phyloP scores from a whole-genome alignment of 1,139 yeast species.

The Saccharomycopsis phalli region DNA sequence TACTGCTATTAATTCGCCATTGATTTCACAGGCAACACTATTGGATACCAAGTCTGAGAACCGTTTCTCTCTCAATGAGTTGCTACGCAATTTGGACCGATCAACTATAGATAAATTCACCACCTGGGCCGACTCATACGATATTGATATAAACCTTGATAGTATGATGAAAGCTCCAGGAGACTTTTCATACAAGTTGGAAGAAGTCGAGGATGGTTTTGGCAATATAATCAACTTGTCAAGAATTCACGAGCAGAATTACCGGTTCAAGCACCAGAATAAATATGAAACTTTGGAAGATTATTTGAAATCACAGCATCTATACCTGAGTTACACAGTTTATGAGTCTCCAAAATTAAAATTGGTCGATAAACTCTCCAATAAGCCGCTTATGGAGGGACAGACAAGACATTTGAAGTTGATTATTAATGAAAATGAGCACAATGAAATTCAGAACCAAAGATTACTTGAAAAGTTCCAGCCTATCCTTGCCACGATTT shows the following conservation, averaged over 20 bases:
- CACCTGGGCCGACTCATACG: constrained; percentile 47
- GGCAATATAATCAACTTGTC: constrained; percentile 61
- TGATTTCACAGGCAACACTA: constrained; percentile 29
- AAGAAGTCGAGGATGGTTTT: constrained; percentile 62
- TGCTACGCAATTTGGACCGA: constrained; percentile 21
- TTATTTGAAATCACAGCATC: constrained; percentile 21
- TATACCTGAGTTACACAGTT: constrained; percentile 35
- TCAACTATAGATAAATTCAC: constrained; percentile 32
- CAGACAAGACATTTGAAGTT: constrained; percentile 13
- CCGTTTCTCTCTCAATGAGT: constrained; percentile 26
- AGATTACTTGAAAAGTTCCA: constrained; percentile 22
- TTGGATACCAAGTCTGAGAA: constrained; percentile 30
- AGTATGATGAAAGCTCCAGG: constrained; percentile 43
- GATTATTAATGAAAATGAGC: constrained; percentile 24
- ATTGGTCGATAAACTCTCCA: constrained; percentile 22
- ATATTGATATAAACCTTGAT: constrained; percentile 32
- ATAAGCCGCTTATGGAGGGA: constrained; percentile 16
- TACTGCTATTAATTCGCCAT: constrained; percentile 32
- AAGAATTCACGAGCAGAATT: constrained; percentile 26
- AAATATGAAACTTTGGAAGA: constrained; percentile 17
- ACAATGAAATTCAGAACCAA: constrained; percentile 1
- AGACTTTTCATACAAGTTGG: constrained; percentile 53
- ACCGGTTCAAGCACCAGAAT: constrained; percentile 19
- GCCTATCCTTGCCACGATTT: constrained; percentile 41
- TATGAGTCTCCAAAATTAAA: constrained; percentile 52